phyloP scores from a whole-genome alignment of 306 rosid genomes.

The Mucuna pruriens region DNA sequence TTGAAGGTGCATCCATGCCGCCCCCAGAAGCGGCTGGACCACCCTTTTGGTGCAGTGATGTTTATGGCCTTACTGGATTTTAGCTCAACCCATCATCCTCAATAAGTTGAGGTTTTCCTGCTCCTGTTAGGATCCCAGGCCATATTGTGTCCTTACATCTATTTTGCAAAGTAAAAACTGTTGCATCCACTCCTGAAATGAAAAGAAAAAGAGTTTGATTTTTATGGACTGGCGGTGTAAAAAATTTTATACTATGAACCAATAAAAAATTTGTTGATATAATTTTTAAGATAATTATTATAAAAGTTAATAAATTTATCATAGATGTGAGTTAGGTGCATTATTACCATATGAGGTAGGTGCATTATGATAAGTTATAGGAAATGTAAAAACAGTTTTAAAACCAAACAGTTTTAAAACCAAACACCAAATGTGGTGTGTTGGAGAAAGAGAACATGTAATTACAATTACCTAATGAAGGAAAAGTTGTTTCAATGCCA shows the following conservation, averaged over 20 bases:
- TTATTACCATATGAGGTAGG: not conserved
- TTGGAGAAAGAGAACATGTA: not conserved
- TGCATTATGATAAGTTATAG: slow-evolving; percentile 4
- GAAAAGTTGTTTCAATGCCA: slow-evolving; percentile 38
- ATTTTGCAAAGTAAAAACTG: slow-evolving; percentile 57
- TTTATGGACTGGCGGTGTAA: no score
- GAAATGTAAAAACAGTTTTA: not conserved
- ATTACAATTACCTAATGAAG: slow-evolving; percentile 25
- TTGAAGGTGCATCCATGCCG: slow-evolving; percentile 55
- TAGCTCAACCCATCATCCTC: slow-evolving; percentile 54
- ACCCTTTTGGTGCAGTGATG: slow-evolving; percentile 55
- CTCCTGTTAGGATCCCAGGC: slow-evolving; percentile 61
- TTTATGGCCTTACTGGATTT: slow-evolving; percentile 30
- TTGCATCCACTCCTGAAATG: slow-evolving; percentile 56
- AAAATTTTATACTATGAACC: no score
- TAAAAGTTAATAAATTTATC: no score
- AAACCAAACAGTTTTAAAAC: not conserved
- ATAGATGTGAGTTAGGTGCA: no score
- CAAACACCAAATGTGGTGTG: not conserved
- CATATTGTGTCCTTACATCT: slow-evolving; percentile 53
- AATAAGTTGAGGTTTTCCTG: slow-evolving; percentile 54
- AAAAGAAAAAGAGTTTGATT: not conserved
- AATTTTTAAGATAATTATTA: no score
- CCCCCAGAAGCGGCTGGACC: slow-evolving; percentile 72
- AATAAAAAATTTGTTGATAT: no score